Base-by-base conservation (phyloP, 768 basidiomycete species). In the Postia placenta region DNA sequence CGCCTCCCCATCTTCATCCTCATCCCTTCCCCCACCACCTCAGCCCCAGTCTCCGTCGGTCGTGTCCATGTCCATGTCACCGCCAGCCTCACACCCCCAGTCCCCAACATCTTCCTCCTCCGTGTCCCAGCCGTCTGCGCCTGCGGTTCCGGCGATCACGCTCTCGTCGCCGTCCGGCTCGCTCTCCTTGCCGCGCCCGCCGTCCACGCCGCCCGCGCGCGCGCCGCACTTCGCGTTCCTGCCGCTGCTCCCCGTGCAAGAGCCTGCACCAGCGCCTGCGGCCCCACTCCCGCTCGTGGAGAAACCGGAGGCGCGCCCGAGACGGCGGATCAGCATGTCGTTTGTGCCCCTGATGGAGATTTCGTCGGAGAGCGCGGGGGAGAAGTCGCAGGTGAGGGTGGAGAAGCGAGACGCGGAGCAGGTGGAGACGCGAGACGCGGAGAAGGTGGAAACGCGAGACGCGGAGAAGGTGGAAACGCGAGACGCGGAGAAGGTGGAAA, bases 181-280 rank as follows among this genome's bases (percentile, higher is more conserved):
- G 25, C 24, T 41, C 15, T 33, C 42, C 12, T 30, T 39, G n/a
- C 27, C 47, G 11, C 40, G 41, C 35, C 17, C 51, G 6, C 17
- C 38, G n/a, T 17, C 33, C 2, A 30, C 48, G 22, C 39, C 54
- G 11, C 45, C 39, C 24, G 14, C 11, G 11, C 58, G 48, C 42
- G 28, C 12, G 24, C 39, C 47, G 2, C 52, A 54, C 22, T 61
- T 62, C 45, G 24, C 58, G 24, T 61, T 62, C 48, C 15, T 64
- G 3, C 63, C 61, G 4, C 44, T 62, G 22, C 47, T 61, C 14
- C 63, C 60, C 24, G 53, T 62, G 5, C 51, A 60, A 41, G 60
- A 63, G 26, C 47, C 51, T 19, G 11, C 25, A 5, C 39, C 49
- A 12, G 23, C 46, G 4, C 28, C 39, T 30, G 39, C 47, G 15